Evolutionary conservation across 2,329 filamentous ascomycete genomes (phyloP), one percentile per base, ranked within the genome.

Genomic region (Ceratocystis huliohia): DNA sequence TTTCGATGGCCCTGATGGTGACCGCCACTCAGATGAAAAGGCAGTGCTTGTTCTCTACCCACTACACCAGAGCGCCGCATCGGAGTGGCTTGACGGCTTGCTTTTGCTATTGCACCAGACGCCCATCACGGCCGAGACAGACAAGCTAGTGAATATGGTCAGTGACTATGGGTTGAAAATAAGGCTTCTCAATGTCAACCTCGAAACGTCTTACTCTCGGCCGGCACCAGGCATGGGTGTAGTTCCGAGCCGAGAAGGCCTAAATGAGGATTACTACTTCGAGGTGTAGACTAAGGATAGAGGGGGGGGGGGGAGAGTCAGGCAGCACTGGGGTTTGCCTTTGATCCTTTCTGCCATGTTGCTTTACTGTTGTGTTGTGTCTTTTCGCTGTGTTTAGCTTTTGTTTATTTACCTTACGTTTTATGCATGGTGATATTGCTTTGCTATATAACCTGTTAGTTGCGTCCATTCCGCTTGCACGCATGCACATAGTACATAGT

Each of bases 51-150:
- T 87, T n/a, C 81, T 99, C 64, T 86, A 91, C 74, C 92, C 93
- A 5, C 79, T 85, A 68, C 89, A 85, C 67, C 88, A 94, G 73
- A 89, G 85, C 70, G 78, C 94, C 61, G 94, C 94, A 8, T 95
- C 91, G 0, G 94, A 99, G 76, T 99, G 94, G 94, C 81, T 99
- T 4, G 94, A 99, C 74, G 94, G 94, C 0, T 78, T 99, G 70
- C 81, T 97, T 66, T 96, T 99, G 91, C 80, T 99, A 65, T 81
- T 99, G 28, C 91, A 95, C 73, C 94, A 99, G 76, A 85, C 92
- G 68, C 94, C 94, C 22, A 96, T 99, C 73, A 99, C 94, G n/a
- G 85, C 91, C 2, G 93, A 97, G 77, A 97, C 94, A 45, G 93
- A 88, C 74, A 95, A 94, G 75, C 78, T 97, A 69, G 87, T 96